A percentile compares a stretch with the other conserved stretches of the same genome.
These are phyloP conservation scores for Citrus reticulata DNA, from an alignment of 345 rosid genomes.

Conservation along the genomic window DNA sequence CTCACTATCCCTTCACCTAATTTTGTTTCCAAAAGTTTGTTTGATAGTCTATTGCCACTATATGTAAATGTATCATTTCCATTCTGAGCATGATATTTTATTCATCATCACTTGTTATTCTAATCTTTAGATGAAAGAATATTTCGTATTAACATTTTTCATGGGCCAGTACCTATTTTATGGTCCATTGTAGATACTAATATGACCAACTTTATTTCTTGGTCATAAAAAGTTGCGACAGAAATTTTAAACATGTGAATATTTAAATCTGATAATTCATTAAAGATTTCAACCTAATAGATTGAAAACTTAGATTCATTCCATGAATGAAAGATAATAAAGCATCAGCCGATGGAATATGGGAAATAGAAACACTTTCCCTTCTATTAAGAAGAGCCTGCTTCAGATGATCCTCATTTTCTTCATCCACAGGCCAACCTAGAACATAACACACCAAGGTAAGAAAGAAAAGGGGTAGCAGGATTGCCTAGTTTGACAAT, in stretches of 20 bases:
- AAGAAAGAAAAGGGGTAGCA: not conserved
- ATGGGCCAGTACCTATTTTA: not conserved
- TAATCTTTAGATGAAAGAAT: not conserved
- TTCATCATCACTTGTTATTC: not conserved
- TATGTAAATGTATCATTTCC: constrained; percentile 1
- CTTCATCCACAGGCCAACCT: not conserved
- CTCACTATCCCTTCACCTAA: not conserved
- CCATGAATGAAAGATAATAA: not conserved
- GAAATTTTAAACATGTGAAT: not conserved
- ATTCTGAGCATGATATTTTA: not conserved
- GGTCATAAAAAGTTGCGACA: not conserved
- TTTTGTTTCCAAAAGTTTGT: constrained; percentile 3
- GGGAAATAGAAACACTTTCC: not conserved
- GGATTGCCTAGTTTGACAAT: not conserved
- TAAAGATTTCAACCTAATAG: not conserved
- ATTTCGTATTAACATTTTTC: not conserved
- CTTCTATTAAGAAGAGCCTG: not conserved
- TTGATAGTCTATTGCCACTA: not conserved
- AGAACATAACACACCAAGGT: not conserved
- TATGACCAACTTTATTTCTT: not conserved
- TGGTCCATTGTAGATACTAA: not conserved
- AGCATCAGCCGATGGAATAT: not conserved
- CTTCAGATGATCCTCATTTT: not conserved
- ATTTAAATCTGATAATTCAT: not conserved
- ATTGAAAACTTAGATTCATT: not conserved